phyloP scores from a whole-genome alignment of 2,329 filamentous ascomycete species.

The Tolypocladium inflatum region DNA sequence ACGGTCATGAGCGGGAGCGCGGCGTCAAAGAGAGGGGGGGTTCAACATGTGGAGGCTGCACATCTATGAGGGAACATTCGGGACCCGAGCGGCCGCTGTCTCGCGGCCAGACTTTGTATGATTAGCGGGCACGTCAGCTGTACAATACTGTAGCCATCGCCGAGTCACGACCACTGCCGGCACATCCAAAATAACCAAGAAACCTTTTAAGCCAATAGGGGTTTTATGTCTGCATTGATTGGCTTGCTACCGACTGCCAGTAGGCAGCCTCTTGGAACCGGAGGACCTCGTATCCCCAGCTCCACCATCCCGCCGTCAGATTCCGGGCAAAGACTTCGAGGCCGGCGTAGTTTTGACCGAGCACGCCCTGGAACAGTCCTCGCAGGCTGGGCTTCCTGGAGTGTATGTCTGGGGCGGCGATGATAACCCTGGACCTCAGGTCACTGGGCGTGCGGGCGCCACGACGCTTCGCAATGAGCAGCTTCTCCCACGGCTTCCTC shows the following conservation, averaged over 20 bases:
- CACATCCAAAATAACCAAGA: slow-evolving; percentile 11
- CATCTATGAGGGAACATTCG: background rate
- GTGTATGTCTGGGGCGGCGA: slow-evolving; percentile 66
- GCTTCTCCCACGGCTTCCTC: slow-evolving; percentile 69
- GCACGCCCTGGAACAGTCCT: slow-evolving; percentile 43
- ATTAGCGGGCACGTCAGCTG: slow-evolving; percentile 18
- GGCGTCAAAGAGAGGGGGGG: background rate
- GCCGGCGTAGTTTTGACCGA: slow-evolving; percentile 42
- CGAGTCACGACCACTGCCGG: slow-evolving; percentile 9
- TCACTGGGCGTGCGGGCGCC: slow-evolving; percentile 15
- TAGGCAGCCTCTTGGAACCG: slow-evolving; percentile 53
- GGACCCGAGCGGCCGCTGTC: background rate
- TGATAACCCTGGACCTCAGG: slow-evolving; percentile 42
- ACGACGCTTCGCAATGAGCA: slow-evolving; percentile 49
- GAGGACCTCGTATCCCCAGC: slow-evolving; percentile 67
- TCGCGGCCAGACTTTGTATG: slow-evolving; percentile 9
- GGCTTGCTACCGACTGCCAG: slow-evolving; percentile 26
- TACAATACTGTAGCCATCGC: slow-evolving; percentile 22
- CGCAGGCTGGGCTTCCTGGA: slow-evolving; percentile 70
- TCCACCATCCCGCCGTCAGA: slow-evolving; percentile 67
- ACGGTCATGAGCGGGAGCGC: background rate
- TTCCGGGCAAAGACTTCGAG: slow-evolving; percentile 73
- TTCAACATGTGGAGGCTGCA: background rate
- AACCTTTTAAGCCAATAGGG: slow-evolving; percentile 1
- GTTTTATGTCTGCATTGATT: slow-evolving; percentile 9